These are phyloP conservation scores for Agaricus subrufescens DNA, from an alignment of 768 basidiomycete species.

Conservation along the genomic window DNA sequence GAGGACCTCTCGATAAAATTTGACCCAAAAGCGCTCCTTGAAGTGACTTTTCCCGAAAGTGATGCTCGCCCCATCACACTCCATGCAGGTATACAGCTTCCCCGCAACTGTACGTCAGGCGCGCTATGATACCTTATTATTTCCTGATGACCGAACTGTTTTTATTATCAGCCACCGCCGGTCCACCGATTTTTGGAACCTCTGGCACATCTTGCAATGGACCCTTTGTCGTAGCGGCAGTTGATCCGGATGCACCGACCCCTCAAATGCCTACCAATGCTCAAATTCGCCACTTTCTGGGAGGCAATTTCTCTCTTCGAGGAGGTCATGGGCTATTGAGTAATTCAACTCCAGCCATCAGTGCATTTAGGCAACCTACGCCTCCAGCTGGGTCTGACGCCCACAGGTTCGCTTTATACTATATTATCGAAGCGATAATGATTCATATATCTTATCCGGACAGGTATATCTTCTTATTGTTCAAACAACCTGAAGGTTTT, in stretches of 20 bases:
- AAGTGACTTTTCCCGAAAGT: constrained; percentile 30
- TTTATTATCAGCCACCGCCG: constrained; percentile 28
- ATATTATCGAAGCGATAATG: background rate
- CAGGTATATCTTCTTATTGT: constrained; percentile 42
- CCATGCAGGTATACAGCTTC: constrained; percentile 29
- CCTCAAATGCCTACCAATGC: constrained; percentile 33
- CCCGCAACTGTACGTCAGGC: constrained; percentile 24
- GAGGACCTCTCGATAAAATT: constrained; percentile 25
- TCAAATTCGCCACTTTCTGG: constrained; percentile 43
- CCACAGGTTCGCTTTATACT: constrained; percentile 29
- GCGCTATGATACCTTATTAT: background rate
- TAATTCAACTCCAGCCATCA: constrained; percentile 37
- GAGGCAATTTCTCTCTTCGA: constrained; percentile 26
- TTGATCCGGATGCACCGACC: constrained; percentile 45
- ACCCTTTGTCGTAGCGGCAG: constrained; percentile 37
- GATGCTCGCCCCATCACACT: constrained; percentile 23
- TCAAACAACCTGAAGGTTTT: constrained; percentile 35
- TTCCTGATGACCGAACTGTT: background rate
- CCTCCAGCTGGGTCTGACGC: constrained; percentile 40
- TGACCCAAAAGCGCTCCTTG: constrained; percentile 28
- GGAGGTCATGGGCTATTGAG: constrained; percentile 18
- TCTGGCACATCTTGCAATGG: constrained; percentile 20
- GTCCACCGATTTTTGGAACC: constrained; percentile 30
- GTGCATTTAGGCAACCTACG: constrained; percentile 34
- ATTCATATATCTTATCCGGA: background rate